These are phyloP conservation scores for Arabidopsis thaliana DNA, from an alignment of 345 rosid species.

Conservation along the genomic window DNA sequence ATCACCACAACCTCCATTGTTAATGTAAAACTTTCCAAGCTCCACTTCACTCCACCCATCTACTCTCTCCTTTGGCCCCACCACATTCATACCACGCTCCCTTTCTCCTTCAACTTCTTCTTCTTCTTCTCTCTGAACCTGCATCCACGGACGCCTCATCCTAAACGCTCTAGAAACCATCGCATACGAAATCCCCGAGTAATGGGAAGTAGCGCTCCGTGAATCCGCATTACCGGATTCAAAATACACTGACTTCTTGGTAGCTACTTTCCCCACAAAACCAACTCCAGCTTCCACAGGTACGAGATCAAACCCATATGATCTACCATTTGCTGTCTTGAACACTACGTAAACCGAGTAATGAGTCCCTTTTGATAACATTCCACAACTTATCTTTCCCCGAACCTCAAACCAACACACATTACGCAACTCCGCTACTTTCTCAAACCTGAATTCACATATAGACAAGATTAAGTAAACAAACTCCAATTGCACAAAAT, in stretches of 20 bases:
- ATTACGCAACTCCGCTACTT: slow-evolving; percentile 59
- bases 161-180: slow-evolving; percentile 39
- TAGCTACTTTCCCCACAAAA: slow-evolving; percentile 39
- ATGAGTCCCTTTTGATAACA: slow-evolving; percentile 50
- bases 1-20: slow-evolving; percentile 14
- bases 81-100: slow-evolving; percentile 20
- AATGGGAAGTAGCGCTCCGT: background rate
- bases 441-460: slow-evolving; percentile 48
- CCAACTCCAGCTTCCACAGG: slow-evolving; percentile 55
- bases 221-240: slow-evolving; percentile 1
- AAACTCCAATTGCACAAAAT: background rate
- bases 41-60: slow-evolving; percentile 77
- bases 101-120: slow-evolving; percentile 27
- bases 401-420: slow-evolving; percentile 68
- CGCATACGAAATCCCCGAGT: slow-evolving; percentile 8
- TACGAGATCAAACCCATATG: slow-evolving; percentile 50
- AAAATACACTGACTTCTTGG: slow-evolving; percentile 30
- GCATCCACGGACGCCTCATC: slow-evolving; percentile 37
- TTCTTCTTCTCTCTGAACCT: slow-evolving; percentile 12
- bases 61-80: slow-evolving; percentile 52
- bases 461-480: background rate
- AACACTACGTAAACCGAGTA: slow-evolving; percentile 54
- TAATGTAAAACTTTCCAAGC: slow-evolving; percentile 52
- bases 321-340: slow-evolving; percentile 27
- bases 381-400: slow-evolving; percentile 45